A percentile compares a stretch with the other conserved stretches of the same genome.
Evolutionary conservation across 2,329 filamentous ascomycete genomes (phyloP).

Genomic region (Aspergillus glaucus): DNA sequence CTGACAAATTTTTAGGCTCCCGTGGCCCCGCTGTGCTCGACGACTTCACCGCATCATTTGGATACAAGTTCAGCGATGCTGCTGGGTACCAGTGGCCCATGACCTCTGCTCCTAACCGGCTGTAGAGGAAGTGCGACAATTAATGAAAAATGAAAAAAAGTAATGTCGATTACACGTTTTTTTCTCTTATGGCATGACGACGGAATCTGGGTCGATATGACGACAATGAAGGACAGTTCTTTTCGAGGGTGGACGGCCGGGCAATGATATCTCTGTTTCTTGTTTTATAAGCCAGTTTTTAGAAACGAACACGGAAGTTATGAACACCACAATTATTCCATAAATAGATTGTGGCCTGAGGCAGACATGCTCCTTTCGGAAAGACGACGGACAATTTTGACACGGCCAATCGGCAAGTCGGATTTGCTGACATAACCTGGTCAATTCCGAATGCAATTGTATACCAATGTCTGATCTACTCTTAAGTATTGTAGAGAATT

Average conservation of each 20-base stretch:
- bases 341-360: too few species aligned
- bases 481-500: too few species aligned
- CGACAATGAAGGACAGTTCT: conserved; percentile 8
- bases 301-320: conserved; percentile 12
- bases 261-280: neutral
- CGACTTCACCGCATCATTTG: conserved; percentile 96
- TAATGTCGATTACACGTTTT: conserved; percentile 13
- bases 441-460: too few species aligned
- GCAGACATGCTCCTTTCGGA: too few species aligned
- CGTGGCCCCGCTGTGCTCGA: conserved; percentile 93
- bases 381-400: too few species aligned
- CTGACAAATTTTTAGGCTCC: conserved; percentile 58
- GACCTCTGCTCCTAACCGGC: conserved; percentile 69
- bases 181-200: conserved; percentile 1
- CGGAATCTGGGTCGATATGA: conserved; percentile 10
- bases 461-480: too few species aligned
- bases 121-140: conserved; percentile 49
- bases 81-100: conserved; percentile 94
- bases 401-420: too few species aligned
- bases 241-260: conserved; percentile 1
- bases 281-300: conserved; percentile 3
- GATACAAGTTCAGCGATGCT: conserved; percentile 97
- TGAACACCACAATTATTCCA: too few species aligned
- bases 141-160: conserved; percentile 6
- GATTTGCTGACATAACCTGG: too few species aligned